A percentile compares a stretch with the other conserved stretches of the same genome.
Evolutionary conservation across 2,329 filamentous ascomycete species (phyloP).

Genomic region (Claviceps digitariae): DNA sequence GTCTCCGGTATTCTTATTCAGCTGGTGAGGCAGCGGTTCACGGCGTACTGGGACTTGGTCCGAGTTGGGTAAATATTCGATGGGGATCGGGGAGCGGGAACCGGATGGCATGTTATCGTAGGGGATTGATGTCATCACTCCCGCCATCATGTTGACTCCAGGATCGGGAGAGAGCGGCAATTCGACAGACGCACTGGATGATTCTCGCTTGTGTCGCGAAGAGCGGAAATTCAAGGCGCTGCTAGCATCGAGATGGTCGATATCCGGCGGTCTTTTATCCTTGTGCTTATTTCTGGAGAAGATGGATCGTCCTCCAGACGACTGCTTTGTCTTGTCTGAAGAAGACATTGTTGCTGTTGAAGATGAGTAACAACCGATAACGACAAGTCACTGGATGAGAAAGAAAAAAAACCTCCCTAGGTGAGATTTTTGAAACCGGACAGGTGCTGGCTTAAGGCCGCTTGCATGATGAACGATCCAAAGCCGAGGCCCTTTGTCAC

Average conservation of each 20-base stretch:
- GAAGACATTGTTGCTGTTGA: conserved; percentile 36
- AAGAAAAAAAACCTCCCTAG: conserved; percentile 10
- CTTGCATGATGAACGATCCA: conserved; percentile 23
- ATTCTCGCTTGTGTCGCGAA: conserved; percentile 62
- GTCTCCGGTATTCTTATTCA: conserved; percentile 64
- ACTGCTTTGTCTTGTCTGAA: conserved; percentile 70
- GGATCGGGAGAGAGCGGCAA: conserved; percentile 48
- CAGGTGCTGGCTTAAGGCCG: conserved; percentile 24
- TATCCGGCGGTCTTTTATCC: conserved; percentile 46
- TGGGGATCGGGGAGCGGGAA: conserved; percentile 53
- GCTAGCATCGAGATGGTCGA: conserved; percentile 44
- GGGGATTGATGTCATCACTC: conserved; percentile 76
- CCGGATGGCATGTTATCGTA: conserved; percentile 60
- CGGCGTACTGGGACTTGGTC: conserved; percentile 50
- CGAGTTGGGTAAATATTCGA: conserved; percentile 58
- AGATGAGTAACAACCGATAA: background rate
- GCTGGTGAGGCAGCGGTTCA: conserved; percentile 68
- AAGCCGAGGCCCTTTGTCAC: conserved; percentile 6
- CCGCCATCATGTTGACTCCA: conserved; percentile 61
- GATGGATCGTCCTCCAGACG: conserved; percentile 62
- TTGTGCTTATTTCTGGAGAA: conserved; percentile 84
- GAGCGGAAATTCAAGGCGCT: conserved; percentile 52
- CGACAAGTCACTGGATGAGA: background rate
- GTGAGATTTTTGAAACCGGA: conserved; percentile 20
- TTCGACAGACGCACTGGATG: conserved; percentile 60